These are phyloP conservation scores for Epichloe uncinata DNA, from an alignment of 2,329 filamentous ascomycete genomes.

Conservation along the genomic window DNA sequence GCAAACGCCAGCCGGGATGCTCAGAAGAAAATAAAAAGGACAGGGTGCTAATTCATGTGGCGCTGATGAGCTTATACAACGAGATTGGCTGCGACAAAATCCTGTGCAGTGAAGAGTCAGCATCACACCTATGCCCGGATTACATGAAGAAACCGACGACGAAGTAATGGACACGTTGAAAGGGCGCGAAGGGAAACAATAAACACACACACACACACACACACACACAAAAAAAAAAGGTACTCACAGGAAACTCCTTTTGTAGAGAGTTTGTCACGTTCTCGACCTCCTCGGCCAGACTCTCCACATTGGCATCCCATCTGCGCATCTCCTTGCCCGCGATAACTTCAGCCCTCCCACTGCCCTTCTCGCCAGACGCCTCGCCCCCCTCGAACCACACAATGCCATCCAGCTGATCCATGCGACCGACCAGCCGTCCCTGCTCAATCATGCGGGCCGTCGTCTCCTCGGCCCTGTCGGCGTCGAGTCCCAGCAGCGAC, in stretches of 20 bases:
- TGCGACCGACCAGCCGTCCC: constrained; percentile 71
- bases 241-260: constrained; percentile 56
- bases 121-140: neutral
- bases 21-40: neutral
- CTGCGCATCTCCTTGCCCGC: constrained; percentile 61
- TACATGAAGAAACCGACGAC: neutral
- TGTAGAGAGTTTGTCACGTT: constrained; percentile 71
- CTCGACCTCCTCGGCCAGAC: constrained; percentile 79
- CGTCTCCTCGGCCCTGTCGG: constrained; percentile 76
- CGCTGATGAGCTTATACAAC: constrained; percentile 18
- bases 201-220: no score
- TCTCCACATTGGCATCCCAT: constrained; percentile 85
- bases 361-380: constrained; percentile 54
- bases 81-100: constrained; percentile 43
- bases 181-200: no score
- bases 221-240: neutral
- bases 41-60: neutral
- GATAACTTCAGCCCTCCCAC: constrained; percentile 47
- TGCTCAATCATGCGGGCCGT: constrained; percentile 95
- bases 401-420: constrained; percentile 83
- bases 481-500: constrained; percentile 61
- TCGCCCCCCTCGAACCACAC: constrained; percentile 77
- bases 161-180: no score
- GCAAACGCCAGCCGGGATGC: neutral
- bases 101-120: constrained; percentile 19